Conservation (phyloP, 1,284 basidiomycete species). For the Flammula alnicola region DNA sequence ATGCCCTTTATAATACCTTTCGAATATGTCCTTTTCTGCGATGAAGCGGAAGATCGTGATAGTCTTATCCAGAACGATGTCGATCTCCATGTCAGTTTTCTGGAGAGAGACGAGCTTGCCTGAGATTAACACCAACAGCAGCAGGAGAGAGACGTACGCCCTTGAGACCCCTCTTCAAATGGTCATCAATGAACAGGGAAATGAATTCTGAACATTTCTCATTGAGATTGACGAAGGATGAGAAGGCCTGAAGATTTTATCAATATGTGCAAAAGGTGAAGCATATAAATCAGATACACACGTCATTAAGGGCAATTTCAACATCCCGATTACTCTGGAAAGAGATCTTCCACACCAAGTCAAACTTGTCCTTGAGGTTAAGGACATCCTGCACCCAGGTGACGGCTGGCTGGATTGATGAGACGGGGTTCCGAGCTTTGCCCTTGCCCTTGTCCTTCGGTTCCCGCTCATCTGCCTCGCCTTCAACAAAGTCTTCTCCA, state of each 20-base stretch:
- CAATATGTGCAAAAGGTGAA: conserved; percentile 4
- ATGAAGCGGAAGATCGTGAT: conserved; percentile 96
- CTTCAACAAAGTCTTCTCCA: conserved; percentile 40
- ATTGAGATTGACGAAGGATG: conserved; percentile 91
- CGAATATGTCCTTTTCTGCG: conserved; percentile 96
- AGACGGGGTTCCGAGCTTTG: conserved; percentile 51
- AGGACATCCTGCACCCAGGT: conserved; percentile 96
- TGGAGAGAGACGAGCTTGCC: conserved; percentile 45
- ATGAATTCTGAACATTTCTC: conserved; percentile 92
- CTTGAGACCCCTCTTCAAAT: conserved; percentile 94
- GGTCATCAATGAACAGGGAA: conserved; percentile 97
- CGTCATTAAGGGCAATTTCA: conserved; percentile 89
- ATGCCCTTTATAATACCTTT: conserved; percentile 97
- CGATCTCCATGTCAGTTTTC: conserved; percentile 96
- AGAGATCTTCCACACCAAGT: conserved; percentile 72
- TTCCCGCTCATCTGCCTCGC: conserved; percentile 36
- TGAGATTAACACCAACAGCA: too few relatives aligned
- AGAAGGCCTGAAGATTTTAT: conserved; percentile 73
- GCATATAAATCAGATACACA: conserved; percentile 34
- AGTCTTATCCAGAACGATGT: conserved; percentile 89
- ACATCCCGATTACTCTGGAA: conserved; percentile 81
- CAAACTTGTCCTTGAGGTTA: conserved; percentile 91
- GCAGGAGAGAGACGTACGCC: conserved; percentile 78
- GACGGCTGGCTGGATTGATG: conserved; percentile 67
- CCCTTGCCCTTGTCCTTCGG: conserved; percentile 55